These are phyloP conservation scores for Ogataea degrootiae DNA, from an alignment of 805 yeast species.

Conservation along the genomic window DNA sequence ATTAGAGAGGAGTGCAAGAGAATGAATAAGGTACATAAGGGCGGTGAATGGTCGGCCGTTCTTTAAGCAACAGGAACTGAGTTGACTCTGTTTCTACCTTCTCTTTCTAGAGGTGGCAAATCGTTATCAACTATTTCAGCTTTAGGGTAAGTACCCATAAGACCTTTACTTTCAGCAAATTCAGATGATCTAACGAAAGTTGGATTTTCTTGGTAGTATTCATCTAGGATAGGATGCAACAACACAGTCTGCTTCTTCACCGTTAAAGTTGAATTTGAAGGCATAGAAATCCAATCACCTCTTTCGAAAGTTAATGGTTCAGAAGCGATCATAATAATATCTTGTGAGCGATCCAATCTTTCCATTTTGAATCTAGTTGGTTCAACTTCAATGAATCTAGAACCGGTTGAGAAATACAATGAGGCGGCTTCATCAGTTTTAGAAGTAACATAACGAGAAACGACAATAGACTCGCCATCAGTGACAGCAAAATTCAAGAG, in stretches of 20 bases:
- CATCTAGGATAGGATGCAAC: conserved; percentile 87
- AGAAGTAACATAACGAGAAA: conserved; percentile 83
- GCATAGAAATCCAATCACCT: conserved; percentile 96
- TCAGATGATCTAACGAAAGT: conserved; percentile 64
- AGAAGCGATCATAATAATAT: conserved; percentile 89
- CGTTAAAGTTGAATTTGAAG: conserved; percentile 83
- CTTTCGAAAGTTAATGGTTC: conserved; percentile 96
- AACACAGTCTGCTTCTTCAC: conserved; percentile 81
- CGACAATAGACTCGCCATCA: conserved; percentile 83
- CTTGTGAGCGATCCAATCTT: conserved; percentile 85
- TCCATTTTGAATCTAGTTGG: conserved; percentile 96
- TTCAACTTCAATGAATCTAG: conserved; percentile 80
- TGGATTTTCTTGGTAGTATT: conserved; percentile 75
- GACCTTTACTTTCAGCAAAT: conserved; percentile 85
- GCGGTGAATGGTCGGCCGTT: not conserved
- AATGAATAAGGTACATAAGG: not conserved
- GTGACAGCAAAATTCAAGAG: conserved; percentile 91
- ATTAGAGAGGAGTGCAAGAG: not conserved
- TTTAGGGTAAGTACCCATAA: conserved; percentile 86
- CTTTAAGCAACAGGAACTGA: not conserved
- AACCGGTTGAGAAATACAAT: conserved; percentile 89
- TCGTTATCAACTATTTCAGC: conserved; percentile 44
- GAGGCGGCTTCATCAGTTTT: conserved; percentile 95
- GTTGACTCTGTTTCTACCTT: conserved; percentile 42
- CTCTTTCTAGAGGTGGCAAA: conserved; percentile 77